Evolutionary conservation across 306 rosid species (phyloP).

Genomic region (Cajanus cajan): DNA sequence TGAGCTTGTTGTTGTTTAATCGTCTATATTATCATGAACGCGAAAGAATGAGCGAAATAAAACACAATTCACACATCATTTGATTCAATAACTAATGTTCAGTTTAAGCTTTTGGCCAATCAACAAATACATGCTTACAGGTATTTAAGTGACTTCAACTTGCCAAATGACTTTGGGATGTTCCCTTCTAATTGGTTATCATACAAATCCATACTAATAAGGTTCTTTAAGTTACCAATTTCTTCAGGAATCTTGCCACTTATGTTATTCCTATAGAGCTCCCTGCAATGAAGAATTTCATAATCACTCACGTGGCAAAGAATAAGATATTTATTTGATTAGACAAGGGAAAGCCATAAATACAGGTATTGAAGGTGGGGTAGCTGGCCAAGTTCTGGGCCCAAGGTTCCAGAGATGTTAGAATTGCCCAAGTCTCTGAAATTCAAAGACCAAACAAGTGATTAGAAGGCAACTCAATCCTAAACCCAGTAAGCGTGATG

Average conservation of each 20-base stretch:
- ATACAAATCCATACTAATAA: slow-evolving; percentile 80
- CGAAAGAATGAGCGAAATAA: neutral
- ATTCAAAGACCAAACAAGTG: slow-evolving; percentile 8
- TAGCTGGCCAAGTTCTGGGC: slow-evolving; percentile 68
- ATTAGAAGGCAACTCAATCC: too few relatives aligned
- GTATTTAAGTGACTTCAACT: slow-evolving; percentile 69
- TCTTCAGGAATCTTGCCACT: slow-evolving; percentile 64
- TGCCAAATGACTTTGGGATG: slow-evolving; percentile 68
- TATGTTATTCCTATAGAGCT: slow-evolving; percentile 67
- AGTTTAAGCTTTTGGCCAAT: neutral
- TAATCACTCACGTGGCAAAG: too few relatives aligned
- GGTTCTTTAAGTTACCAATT: slow-evolving; percentile 58
- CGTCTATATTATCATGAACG: slow-evolving; percentile 17
- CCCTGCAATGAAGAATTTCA: slow-evolving; percentile 48
- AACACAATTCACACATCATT: neutral
- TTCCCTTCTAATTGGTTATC: slow-evolving; percentile 61
- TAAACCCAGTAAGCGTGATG: neutral
- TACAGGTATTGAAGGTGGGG: slow-evolving; percentile 74
- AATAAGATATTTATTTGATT: too few relatives aligned
- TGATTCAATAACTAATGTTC: neutral
- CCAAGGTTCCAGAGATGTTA: slow-evolving; percentile 71
- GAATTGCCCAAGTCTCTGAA: slow-evolving; percentile 80
- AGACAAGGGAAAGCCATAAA: neutral
- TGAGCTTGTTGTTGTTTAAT: slow-evolving; percentile 39
- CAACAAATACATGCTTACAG: slow-evolving; percentile 50